Percentiles rank a stretch among this genome's conserved stretches.
Evolutionary conservation across 495 filamentous ascomycete species (phyloP).

Genomic region (Annulohypoxylon nitens): DNA sequence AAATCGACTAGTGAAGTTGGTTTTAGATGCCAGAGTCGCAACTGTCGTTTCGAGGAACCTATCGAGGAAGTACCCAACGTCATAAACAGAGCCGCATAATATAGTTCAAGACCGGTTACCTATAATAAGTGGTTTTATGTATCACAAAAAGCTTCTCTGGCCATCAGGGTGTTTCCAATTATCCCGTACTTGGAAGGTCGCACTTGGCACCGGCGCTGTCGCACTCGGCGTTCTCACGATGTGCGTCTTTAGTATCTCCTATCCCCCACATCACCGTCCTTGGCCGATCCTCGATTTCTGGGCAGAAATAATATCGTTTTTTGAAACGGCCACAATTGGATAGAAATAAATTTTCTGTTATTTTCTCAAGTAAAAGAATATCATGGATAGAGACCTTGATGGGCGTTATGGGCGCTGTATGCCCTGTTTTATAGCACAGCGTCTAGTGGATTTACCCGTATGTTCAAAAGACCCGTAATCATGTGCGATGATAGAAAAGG

Average conservation of each 20-base stretch:
- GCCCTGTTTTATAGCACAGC: neutral
- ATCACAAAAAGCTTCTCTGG: slow-evolving; percentile 4
- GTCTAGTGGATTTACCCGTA: slow-evolving; percentile 25
- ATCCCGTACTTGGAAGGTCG: slow-evolving; percentile 20
- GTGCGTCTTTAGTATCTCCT: neutral
- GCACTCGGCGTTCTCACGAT: slow-evolving; percentile 14
- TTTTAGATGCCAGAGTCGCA: neutral
- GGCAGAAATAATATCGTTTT: slow-evolving; percentile 11
- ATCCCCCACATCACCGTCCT: slow-evolving; percentile 20
- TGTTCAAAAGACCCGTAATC: neutral
- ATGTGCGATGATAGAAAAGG: neutral
- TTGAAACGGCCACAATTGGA: neutral
- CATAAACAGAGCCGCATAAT: slow-evolving; percentile 31
- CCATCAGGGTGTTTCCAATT: slow-evolving; percentile 35
- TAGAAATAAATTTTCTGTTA: neutral
- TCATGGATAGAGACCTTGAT: slow-evolving; percentile 20
- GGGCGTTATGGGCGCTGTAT: slow-evolving; percentile 8
- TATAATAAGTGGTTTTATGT: slow-evolving; percentile 5
- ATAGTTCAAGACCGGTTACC: slow-evolving; percentile 11
- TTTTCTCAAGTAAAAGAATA: neutral
- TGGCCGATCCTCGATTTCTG: slow-evolving; percentile 15
- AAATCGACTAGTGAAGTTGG: neutral
- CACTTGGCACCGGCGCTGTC: neutral
- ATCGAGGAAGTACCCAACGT: neutral
- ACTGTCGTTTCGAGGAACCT: neutral